Conservation (phyloP, 2,329 filamentous ascomycete genomes). For the Aaosphaeria pasadenensis region DNA sequence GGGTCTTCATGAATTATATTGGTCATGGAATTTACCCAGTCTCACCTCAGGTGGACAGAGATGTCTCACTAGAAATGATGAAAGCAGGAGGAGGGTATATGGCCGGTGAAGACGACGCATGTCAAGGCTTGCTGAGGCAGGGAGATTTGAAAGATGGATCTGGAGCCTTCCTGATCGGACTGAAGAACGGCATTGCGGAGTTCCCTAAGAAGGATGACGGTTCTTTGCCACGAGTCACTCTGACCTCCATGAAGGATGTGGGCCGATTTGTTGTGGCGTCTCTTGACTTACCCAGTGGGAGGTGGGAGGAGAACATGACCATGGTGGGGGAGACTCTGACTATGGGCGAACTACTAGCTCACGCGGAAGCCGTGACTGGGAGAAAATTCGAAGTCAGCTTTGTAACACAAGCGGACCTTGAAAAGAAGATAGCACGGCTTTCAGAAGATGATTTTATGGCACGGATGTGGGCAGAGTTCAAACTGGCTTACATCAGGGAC, state of each 20-base stretch:
- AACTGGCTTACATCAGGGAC: conserved; percentile 4
- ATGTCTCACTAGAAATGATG: background rate
- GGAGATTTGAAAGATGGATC: conserved; percentile 2
- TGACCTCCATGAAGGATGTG: background rate
- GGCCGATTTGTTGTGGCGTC: conserved; percentile 1
- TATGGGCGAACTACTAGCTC: conserved; percentile 1
- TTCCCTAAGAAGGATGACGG: conserved; percentile 1
- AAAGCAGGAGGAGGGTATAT: background rate
- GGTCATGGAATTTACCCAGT: conserved; percentile 1
- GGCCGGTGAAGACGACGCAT: conserved; percentile 1
- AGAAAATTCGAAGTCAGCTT: background rate
- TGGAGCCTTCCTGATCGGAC: conserved; percentile 1
- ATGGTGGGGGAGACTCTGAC: conserved; percentile 3
- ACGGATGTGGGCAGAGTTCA: conserved; percentile 4
- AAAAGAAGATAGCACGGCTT: background rate
- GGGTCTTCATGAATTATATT: conserved; percentile 2
- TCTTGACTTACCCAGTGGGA: background rate
- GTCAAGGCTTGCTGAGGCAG: background rate
- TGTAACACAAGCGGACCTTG: background rate
- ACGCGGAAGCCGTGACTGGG: conserved; percentile 2
- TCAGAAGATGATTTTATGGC: conserved; percentile 3
- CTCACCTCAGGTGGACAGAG: background rate
- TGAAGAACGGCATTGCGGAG: conserved; percentile 1
- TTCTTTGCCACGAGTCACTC: background rate
- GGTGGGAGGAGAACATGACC: conserved; percentile 1